Evolutionary conservation across 371 early-diverging fungal genomes (phyloP).

Genomic region (Furculomyces boomerangus): DNA sequence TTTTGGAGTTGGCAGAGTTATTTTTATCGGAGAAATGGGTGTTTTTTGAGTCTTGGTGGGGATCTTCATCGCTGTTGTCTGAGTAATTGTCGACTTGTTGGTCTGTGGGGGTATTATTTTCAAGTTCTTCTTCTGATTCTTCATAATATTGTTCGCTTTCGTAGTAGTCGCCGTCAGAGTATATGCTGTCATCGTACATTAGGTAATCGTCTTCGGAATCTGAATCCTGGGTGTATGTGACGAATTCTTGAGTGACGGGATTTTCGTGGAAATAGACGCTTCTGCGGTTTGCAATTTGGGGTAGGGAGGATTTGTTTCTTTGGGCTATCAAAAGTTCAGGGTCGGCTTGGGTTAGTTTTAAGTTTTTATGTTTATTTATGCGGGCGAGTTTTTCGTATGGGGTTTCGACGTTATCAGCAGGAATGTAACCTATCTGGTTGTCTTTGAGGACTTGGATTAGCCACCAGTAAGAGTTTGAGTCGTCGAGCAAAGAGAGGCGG

Average conservation of each 20-base stretch:
- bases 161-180: conserved; percentile 3
- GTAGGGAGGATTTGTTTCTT: not conserved
- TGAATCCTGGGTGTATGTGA: conserved; percentile 14
- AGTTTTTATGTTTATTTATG: conserved; percentile 69
- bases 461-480: conserved; percentile 96
- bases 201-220: conserved; percentile 26
- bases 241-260: conserved; percentile 14
- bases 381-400: conserved; percentile 77
- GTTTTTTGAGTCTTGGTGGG: not conserved
- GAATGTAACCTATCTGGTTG: conserved; percentile 84
- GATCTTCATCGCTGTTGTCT: not conserved
- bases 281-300: conserved; percentile 2
- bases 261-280: conserved; percentile 15
- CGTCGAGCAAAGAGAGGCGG: conserved; percentile 73
- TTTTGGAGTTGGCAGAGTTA: not conserved
- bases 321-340: conserved; percentile 14
- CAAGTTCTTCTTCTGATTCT: not conserved
- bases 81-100: not conserved
- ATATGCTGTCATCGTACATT: conserved; percentile 12
- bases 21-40: not conserved
- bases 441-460: conserved; percentile 72
- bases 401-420: conserved; percentile 92
- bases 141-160: conserved; percentile 6
- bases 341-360: conserved; percentile 35
- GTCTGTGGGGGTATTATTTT: not conserved